Evolutionary conservation across 495 filamentous ascomycete genomes (phyloP).

Genomic region (Neohortaea acidophila): DNA sequence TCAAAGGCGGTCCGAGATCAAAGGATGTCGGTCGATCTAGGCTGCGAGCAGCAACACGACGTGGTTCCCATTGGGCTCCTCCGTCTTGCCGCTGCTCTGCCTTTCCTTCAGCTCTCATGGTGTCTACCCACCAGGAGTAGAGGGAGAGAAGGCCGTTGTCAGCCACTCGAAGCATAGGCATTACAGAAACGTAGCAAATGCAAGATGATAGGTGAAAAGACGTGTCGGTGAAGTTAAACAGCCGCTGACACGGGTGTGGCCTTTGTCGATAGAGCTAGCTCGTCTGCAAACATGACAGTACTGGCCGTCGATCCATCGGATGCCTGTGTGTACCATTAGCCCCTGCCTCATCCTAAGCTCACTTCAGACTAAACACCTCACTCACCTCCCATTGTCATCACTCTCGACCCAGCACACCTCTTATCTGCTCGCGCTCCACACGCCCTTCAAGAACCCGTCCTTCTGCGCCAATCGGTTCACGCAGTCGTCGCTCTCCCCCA

Average conservation of each 20-base stretch:
- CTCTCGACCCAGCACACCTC: constrained; percentile 30
- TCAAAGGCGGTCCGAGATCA: constrained; percentile 6
- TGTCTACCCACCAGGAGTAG: constrained; percentile 6
- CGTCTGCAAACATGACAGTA: no score
- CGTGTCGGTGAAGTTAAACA: no score
- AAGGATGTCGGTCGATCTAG: constrained; percentile 9
- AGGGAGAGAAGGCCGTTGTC: constrained; percentile 16
- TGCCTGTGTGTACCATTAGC: background rate
- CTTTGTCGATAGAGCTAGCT: no score
- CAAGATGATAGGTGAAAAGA: background rate
- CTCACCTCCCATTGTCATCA: constrained; percentile 3
- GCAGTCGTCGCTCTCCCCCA: constrained; percentile 94
- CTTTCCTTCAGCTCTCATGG: constrained; percentile 16
- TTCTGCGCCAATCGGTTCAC: constrained; percentile 89
- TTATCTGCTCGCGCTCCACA: constrained; percentile 68
- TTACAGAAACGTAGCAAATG: background rate
- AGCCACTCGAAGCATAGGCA: constrained; percentile 1
- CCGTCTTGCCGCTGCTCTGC: constrained; percentile 1
- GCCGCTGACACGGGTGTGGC: no score
- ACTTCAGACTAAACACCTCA: background rate
- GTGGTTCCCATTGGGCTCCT: constrained; percentile 12
- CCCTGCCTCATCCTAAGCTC: background rate
- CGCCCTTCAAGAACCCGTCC: constrained; percentile 89
- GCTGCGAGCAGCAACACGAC: constrained; percentile 7
- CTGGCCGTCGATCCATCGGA: no score